A percentile compares a stretch with the other conserved stretches of the same genome.
phyloP scores from a whole-genome alignment of 495 filamentous ascomycete species.

The Podospora pseudoanserina region DNA sequence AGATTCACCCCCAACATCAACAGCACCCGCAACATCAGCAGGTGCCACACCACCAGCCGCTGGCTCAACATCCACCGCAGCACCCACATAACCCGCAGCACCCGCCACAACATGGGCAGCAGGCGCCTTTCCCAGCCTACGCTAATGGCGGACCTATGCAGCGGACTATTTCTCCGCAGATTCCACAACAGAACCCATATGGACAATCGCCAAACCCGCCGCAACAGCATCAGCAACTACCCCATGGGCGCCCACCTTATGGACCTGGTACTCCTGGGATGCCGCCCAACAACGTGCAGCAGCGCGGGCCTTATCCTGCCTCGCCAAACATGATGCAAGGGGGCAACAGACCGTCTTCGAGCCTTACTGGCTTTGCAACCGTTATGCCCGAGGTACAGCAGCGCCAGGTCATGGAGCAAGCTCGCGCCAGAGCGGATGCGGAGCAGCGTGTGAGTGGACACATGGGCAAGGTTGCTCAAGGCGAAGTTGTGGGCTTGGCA shows the following conservation, averaged over 20 bases:
- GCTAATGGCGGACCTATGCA: conserved; percentile 35
- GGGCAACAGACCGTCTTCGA: conserved; percentile 10
- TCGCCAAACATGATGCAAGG: conserved; percentile 24
- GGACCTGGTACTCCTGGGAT: conserved; percentile 27
- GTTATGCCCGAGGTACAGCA: conserved; percentile 39
- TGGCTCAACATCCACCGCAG: conserved; percentile 17
- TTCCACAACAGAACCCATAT: conserved; percentile 29
- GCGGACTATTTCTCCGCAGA: conserved; percentile 35
- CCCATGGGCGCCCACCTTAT: conserved; percentile 21
- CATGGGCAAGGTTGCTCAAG: conserved; percentile 34
- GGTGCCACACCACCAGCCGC: conserved; percentile 25
- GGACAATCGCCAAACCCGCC: conserved; percentile 31
- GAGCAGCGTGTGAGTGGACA: conserved; percentile 35
- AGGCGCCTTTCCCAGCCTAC: conserved; percentile 25
- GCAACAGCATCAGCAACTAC: conserved; percentile 32
- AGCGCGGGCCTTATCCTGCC: conserved; percentile 4
- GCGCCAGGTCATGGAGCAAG: conserved; percentile 43
- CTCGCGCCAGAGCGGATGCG: conserved; percentile 42
- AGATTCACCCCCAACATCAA: conserved; percentile 28
- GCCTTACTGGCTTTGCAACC: conserved; percentile 35
- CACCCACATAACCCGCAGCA: conserved; percentile 26
- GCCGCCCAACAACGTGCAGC: conserved; percentile 27
- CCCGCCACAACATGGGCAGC: conserved; percentile 33
- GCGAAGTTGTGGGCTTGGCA: conserved; percentile 32
- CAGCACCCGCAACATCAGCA: conserved; percentile 27